These are phyloP conservation scores for Calocybe gangraenosa DNA, from an alignment of 768 basidiomycete genomes.

Conservation along the genomic window DNA sequence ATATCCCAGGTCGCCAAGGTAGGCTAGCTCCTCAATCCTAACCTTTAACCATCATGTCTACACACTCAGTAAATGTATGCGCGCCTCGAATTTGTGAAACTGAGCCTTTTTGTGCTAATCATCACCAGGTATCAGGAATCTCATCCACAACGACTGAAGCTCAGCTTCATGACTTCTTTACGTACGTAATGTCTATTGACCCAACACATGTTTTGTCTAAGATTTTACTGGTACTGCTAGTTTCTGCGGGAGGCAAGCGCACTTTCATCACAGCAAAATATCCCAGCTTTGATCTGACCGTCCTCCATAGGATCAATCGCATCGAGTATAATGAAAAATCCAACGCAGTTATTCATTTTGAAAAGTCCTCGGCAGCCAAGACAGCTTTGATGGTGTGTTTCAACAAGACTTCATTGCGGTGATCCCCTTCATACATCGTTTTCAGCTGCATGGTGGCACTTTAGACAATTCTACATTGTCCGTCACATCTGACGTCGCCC, in stretches of 20 bases:
- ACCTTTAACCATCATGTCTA: conserved; percentile 32
- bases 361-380: conserved; percentile 78
- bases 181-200: conserved; percentile 41
- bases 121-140: conserved; percentile 64
- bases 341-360: conserved; percentile 73
- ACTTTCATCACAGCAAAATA: neutral
- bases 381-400: conserved; percentile 74
- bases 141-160: conserved; percentile 58
- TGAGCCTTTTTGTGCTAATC: neutral
- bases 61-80: conserved; percentile 43
- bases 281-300: conserved; percentile 8
- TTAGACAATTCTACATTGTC: conserved; percentile 68
- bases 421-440: neutral
- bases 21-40: conserved; percentile 9
- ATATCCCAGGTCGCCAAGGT: neutral
- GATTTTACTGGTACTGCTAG: conserved; percentile 27
- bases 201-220: neutral
- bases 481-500: conserved; percentile 67
- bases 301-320: conserved; percentile 49
- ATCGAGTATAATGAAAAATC: conserved; percentile 46
- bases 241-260: conserved; percentile 80
- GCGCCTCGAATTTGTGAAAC: neutral
- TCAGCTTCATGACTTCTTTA: conserved; percentile 78
- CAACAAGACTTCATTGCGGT: neutral
- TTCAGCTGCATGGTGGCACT: conserved; percentile 66